Evolutionary conservation across 805 yeast genomes (phyloP).

Genomic region (Ogataea kodamae): DNA sequence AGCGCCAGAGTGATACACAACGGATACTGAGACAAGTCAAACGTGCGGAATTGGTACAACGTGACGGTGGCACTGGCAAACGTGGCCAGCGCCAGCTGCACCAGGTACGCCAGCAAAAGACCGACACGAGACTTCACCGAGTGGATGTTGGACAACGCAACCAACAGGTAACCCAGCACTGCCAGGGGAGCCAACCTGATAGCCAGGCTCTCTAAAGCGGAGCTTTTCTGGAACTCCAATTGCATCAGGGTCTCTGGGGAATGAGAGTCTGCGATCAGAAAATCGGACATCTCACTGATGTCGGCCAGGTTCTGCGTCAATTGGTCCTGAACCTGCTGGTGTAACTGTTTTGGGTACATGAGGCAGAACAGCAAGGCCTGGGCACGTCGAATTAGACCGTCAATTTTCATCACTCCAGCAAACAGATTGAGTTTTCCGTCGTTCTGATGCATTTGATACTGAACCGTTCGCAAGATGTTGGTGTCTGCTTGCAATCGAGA

Average conservation of each 20-base stretch:
- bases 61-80: constrained; percentile 43
- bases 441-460: constrained; percentile 24
- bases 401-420: constrained; percentile 38
- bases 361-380: constrained; percentile 37
- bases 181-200: constrained; percentile 21
- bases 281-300: no score
- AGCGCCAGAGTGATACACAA: constrained; percentile 40
- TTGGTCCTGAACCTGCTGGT: no score
- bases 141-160: constrained; percentile 40
- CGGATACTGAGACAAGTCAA: constrained; percentile 38
- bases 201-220: constrained; percentile 21
- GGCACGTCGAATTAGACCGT: constrained; percentile 43
- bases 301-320: no score
- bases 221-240: constrained; percentile 10
- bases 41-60: constrained; percentile 33
- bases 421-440: constrained; percentile 31
- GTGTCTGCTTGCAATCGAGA: constrained; percentile 31
- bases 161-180: constrained; percentile 22
- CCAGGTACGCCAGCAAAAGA: constrained; percentile 40
- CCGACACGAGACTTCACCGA: constrained; percentile 46
- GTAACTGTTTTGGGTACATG: constrained; percentile 23
- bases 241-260: constrained; percentile 21
- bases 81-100: constrained; percentile 38
- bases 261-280: no score
- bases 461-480: constrained; percentile 39